A percentile compares a stretch with the other conserved stretches of the same genome.
Evolutionary conservation across 176 grass and related monocot genomes (phyloP).

Genomic region (Poa annua): DNA sequence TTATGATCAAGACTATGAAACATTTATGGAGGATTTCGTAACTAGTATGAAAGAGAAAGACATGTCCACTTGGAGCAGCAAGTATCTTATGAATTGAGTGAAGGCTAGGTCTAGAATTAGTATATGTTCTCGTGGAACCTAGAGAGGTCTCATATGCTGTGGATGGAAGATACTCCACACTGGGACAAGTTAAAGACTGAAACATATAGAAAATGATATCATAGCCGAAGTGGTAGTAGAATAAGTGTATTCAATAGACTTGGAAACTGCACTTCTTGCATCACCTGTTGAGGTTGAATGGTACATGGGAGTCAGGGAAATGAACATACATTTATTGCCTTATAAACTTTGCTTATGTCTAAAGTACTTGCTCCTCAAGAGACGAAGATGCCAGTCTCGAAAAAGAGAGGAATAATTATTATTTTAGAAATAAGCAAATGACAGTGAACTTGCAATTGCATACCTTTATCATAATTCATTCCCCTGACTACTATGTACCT

Average conservation of each 20-base stretch:
- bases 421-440: no score
- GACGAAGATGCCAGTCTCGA: no score
- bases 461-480: conserved; percentile 42
- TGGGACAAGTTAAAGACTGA: conserved; percentile 43
- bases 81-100: conserved; percentile 16
- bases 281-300: conserved; percentile 9
- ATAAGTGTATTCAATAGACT: conserved; percentile 29
- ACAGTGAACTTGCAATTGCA: background rate
- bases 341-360: no score
- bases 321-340: background rate
- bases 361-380: no score
- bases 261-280: conserved; percentile 30
- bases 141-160: conserved; percentile 13
- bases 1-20: conserved; percentile 36
- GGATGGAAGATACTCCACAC: background rate
- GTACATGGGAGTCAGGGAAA: conserved; percentile 37
- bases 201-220: conserved; percentile 44
- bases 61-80: conserved; percentile 34
- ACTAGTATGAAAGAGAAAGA: conserved; percentile 22
- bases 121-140: background rate
- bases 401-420: no score
- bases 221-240: background rate
- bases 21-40: conserved; percentile 22
- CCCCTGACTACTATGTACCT: conserved; percentile 37
- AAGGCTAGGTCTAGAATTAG: conserved; percentile 37